A percentile compares a stretch with the other conserved stretches of the same genome.
Evolutionary conservation across 2,329 filamentous ascomycete genomes (phyloP).

Genomic region (Blastomyces gilchristii): DNA sequence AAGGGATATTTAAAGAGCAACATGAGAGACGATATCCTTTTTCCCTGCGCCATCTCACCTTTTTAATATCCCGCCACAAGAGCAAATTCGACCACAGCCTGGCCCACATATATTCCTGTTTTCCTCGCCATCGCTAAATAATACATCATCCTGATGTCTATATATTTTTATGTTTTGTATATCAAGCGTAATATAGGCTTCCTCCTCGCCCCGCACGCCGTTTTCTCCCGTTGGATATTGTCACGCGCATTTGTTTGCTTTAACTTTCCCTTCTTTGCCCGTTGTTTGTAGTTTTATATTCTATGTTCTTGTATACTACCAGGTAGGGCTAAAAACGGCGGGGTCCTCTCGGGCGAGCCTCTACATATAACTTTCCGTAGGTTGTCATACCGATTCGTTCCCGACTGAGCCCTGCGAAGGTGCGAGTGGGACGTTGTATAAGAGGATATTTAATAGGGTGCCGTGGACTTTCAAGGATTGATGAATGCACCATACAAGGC

Average conservation of each 20-base stretch:
- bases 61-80: background rate
- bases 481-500: too few relatives aligned
- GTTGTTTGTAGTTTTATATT: background rate
- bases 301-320: too few relatives aligned
- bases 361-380: too few relatives aligned
- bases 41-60: background rate
- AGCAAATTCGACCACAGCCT: background rate
- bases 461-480: too few relatives aligned
- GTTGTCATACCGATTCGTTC: too few relatives aligned
- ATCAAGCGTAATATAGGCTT: background rate
- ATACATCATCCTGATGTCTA: background rate
- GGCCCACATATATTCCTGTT: background rate
- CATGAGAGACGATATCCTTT: background rate
- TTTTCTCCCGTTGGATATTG: background rate
- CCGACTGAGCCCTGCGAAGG: too few relatives aligned
- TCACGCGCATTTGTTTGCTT: background rate
- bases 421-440: too few relatives aligned
- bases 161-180: too few relatives aligned
- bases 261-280: background rate
- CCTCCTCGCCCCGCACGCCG: background rate
- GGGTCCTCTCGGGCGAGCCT: too few relatives aligned
- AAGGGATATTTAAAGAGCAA: too few relatives aligned
- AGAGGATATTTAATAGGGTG: too few relatives aligned
- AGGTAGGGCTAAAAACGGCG: too few relatives aligned
- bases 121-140: background rate